Base-by-base conservation (phyloP, 2,329 filamentous ascomycete genomes). In the Hypoxylon sp. region DNA sequence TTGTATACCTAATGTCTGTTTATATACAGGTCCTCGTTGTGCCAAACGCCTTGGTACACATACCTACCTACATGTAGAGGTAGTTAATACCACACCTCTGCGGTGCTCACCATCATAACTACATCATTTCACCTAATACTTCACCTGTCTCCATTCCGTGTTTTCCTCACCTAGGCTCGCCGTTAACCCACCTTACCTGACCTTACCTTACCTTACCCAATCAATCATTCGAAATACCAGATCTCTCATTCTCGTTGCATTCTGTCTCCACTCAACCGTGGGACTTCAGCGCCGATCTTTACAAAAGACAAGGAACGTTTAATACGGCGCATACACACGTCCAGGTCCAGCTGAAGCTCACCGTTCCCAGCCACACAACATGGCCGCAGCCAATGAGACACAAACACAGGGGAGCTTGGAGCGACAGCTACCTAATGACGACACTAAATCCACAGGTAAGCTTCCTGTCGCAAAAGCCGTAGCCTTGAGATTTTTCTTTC, bases 381-480 rank as follows among this genome's bases (percentile, higher is more conserved):
- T 70, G 65, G 52, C 50, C 25, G 25, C 64, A 43, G 56, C 65
- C 65, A 68, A 70, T 70, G 61, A 63, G 45, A 67, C 53, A 25
- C 41, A 52, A 29, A 55, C 66, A 52, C 61, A 63, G 51, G 55
- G 46, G 48, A 23, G 27, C 25, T 32, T 52, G 54, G 60, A 47
- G 53, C 65, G 68, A 62, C 63, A 63, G 59, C 70, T 65, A 65
- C 65, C 62, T 65, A 67, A 74, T 74, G 73, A 75, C 70, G 70
- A 75, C 70, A 72, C 65, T 19, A 67, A 65, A 45, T 46, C 66
- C 47, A 70, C 60, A 70, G 67, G 73, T 74, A 72, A 70, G 72
- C 57, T 62, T 60, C 52, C 27, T 29, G 52, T 61, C 21, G 59
- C 63, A 68, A 37, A 23, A 25, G 12, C 19, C 29, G 51, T 34